Percentiles rank a stretch among this genome's conserved stretches.
Evolutionary conservation across 805 yeast species (phyloP).

Genomic region (Candida sphagnicola): DNA sequence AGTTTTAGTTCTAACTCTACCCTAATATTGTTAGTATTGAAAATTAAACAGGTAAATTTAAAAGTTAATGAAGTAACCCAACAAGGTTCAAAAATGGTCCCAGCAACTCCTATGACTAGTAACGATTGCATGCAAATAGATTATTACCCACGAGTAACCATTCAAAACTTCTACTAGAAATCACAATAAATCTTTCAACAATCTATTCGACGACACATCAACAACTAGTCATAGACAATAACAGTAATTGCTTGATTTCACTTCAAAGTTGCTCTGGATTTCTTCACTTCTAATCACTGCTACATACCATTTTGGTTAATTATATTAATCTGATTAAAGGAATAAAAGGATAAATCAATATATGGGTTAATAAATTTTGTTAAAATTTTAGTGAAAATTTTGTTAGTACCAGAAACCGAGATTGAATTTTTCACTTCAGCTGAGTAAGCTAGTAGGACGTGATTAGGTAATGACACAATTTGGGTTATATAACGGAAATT

Average conservation of each 20-base stretch:
- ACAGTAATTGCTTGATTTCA: no score
- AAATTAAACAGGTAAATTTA: no score
- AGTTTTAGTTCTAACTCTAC: slow-evolving; percentile 99
- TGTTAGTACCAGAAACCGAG: neutral
- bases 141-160: no score
- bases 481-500: neutral
- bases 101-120: no score
- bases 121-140: no score
- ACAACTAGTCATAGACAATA: no score
- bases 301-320: slow-evolving; percentile 34
- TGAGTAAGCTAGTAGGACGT: neutral
- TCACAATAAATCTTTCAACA: no score
- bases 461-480: neutral
- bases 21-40: slow-evolving; percentile 54
- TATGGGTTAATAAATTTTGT: neutral
- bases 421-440: neutral
- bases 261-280: neutral
- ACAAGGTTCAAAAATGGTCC: no score
- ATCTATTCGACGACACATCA: no score
- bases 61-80: no score
- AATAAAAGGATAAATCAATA: slow-evolving; percentile 1
- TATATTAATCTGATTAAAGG: slow-evolving; percentile 7
- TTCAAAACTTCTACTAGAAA: no score
- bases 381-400: slow-evolving; percentile 1
- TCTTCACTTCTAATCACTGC: neutral